Base-by-base conservation (phyloP, 2,329 filamentous ascomycete species). In the Claviceps pazoutovae region DNA sequence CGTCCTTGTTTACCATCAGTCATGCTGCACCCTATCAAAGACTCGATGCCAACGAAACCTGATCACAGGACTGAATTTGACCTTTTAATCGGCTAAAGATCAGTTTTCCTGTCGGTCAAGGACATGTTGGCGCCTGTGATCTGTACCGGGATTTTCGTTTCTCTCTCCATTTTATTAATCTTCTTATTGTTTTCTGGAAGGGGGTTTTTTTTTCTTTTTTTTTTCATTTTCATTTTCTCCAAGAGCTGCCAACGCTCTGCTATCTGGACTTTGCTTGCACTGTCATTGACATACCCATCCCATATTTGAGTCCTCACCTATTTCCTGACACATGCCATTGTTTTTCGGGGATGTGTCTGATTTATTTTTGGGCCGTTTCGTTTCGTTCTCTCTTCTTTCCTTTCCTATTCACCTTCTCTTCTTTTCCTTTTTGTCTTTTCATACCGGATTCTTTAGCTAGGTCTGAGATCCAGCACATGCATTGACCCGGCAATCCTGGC, bases 11-110 rank as follows among this genome's bases (percentile, higher is more conserved):
- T 83, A 43, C 79, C 79, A 5, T 71, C 76, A 1, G 74, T 82
- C 58, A 67, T 82, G 56, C 64, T 83, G 45, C 78, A 81, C 55
- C 78, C 78, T 3, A 71, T 82, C 63, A 81, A 82, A 64, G 73
- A 81, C 56, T 72, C 79, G 1, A 68, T 71, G 55, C 71, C 73
- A 38, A 80, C 76, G 2, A 64, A 68, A 52, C 66, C 68, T 16
- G 74, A 71, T 43, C 64, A 70, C 54, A 57, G 61, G 56, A 65
- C 67, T 4, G 61, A 61, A 13, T 71, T 70, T 45, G 63, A 68
- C 19, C 60, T 71, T 21, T 59, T 62, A 21, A 68, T 66, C 51
- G 69, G 69, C 45, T 71, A 58, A 69, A 42, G 37, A 44, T n/a
- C 13, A 14, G 3, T 16, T 44, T 9, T 26, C 19, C 34, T 6